Percentiles rank a stretch among this genome's conserved stretches.
These are phyloP conservation scores for Mortierella sp. DNA, from an alignment of 371 early-diverging fungal species.

Conservation along the genomic window DNA sequence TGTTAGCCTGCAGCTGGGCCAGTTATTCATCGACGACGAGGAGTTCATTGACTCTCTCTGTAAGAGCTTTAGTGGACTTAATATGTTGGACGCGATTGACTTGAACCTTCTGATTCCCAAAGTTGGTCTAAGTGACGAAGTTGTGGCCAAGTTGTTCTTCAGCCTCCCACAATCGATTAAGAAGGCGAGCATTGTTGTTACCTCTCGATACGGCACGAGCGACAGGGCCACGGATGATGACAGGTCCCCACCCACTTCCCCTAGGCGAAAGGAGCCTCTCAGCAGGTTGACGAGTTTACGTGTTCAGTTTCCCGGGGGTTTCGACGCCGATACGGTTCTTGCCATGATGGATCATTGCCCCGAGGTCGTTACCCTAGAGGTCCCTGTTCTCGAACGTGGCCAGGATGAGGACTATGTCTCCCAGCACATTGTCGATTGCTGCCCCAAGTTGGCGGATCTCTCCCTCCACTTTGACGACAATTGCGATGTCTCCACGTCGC, in stretches of 20 bases:
- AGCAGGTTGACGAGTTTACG: not conserved
- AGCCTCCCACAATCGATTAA: not conserved
- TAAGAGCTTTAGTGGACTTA: not conserved
- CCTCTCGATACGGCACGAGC: not conserved
- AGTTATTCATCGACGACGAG: not conserved
- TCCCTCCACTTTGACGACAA: not conserved
- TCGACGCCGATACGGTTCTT: not conserved
- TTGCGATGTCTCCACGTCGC: not conserved
- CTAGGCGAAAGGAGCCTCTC: not conserved
- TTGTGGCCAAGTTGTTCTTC: slow-evolving; percentile 1
- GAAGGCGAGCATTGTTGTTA: not conserved
- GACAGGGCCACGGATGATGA: not conserved
- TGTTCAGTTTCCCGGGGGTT: not conserved
- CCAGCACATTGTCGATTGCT: not conserved
- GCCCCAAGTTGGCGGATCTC: not conserved
- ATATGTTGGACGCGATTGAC: not conserved
- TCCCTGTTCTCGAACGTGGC: not conserved
- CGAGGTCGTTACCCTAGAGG: not conserved
- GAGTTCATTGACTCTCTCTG: not conserved
- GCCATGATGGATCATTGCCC: not conserved
- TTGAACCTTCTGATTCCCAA: not conserved
- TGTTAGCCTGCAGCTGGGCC: not conserved
- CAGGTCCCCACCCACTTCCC: not conserved
- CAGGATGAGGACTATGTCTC: not conserved
- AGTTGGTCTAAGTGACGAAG: not conserved